Evolutionary conservation across 1,284 basidiomycete species (phyloP), one percentile per base, ranked within the genome.

Genomic region (Cystobasidium sp.): DNA sequence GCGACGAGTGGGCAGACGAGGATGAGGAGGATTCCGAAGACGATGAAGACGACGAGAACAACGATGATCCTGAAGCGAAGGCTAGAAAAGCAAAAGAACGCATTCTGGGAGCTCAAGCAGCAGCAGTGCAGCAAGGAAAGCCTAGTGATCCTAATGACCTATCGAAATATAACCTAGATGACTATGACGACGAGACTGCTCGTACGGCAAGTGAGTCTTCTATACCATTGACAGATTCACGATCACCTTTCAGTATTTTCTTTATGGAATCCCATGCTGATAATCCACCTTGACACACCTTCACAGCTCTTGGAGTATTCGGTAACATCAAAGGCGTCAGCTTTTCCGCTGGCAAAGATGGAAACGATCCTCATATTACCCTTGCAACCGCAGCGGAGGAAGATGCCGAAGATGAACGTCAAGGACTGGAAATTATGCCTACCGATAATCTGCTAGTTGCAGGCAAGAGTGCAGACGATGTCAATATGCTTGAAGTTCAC

Each of bases 391-490:
- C 68, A 24, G 78, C 79, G 0, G 79, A 81, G 55, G 90, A 93
- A 64, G 88, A 90, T 56, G 91, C 92, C 62, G 90, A 90, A 20
- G 86, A 90, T 64, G 95, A 98, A 82, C 89, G 92, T 43, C 88
- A 93, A 84, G 94, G 97, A 78, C 88, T 99, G 46, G 91, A 97
- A 83, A 84, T 99, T 67, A 85, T 91, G 10, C 90, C 94, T 0
- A 89, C 91, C 10, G 97, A 99, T 85, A 97, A 97, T 81, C 86
- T 99, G 76, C 84, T 99, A 77, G 90, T 98, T 55, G 85, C 90
- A 20, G 95, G 95, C 43, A 97, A 96, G 88, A 98, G 97, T 0
- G 93, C 97, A 81, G 94, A 97, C 83, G 95, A 98, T 76, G 88
- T 99, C 68, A 97, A 96, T 0, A 93, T 97, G 78, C 88, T 99